Base-by-base conservation (phyloP, 192 early-diverging fungal species). In the Podila minutissima region DNA sequence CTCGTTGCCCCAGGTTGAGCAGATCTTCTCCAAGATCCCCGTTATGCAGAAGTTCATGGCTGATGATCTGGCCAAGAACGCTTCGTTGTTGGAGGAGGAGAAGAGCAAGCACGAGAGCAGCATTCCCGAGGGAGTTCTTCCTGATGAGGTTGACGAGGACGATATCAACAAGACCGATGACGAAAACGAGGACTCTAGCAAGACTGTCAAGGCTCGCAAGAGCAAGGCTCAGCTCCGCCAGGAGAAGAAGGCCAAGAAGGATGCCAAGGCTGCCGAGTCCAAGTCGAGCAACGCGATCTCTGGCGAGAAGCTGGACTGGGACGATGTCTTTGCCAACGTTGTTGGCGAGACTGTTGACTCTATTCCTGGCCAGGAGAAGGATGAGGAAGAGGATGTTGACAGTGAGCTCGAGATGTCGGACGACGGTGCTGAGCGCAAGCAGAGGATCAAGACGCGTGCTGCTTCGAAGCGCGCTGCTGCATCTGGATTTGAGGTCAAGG, bases 21-120 rank as follows among this genome's bases (percentile, higher is more conserved):
- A 99, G 82, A 78, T 90, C 74, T 96, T 99, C 75, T 90, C 89
- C 82, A 97, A 98, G 88, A 98, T 99, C 64, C 91, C 88, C 20
- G 96, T 99, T 4, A 84, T 90, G 59, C 86, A 95, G 17, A 91
- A 95, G 19, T 99, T 95, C 72, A 74, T 96, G 72, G 89, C 91
- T 7, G 92, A 95, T 35, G 97, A 99, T 82, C 83, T 97, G 77
- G 90, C 85, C 58, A 90, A 89, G 35, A 89, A 88, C 68, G 87
- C 87, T 41, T 82, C 83, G 2, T 53, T 89, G 61, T 72, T 89
- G 38, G 88, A 86, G 69, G 84, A 85, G 32, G 87, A 85, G 67
- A 82, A 67, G 38, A 76, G 84, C 62, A 90, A 89, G 83, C 74
- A 87, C 55, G 85, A 85, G 63, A 75, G 84, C 69, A 88, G 87